phyloP scores from a whole-genome alignment of 495 filamentous ascomycete species.

The Pyronema omphalodes region DNA sequence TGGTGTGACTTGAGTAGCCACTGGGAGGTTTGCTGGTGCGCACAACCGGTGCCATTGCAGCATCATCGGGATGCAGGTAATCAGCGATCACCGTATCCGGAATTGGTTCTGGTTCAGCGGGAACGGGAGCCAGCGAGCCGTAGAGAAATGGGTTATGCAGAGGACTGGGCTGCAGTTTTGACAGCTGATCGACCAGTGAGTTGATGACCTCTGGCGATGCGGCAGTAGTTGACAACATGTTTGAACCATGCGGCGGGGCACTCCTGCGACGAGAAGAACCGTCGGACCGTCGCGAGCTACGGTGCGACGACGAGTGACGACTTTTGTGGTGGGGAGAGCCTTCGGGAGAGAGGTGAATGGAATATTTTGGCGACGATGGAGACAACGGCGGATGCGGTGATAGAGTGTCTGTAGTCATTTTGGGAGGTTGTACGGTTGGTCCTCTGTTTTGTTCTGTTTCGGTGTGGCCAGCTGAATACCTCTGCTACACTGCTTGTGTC shows the following conservation, averaged over 20 bases:
- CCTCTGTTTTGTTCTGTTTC: too few relatives aligned
- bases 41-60: conserved; percentile 65
- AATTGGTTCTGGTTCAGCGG: conserved; percentile 20
- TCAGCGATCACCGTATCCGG: conserved; percentile 24
- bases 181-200: conserved; percentile 78
- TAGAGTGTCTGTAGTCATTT: too few relatives aligned
- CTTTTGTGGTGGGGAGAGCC: neutral
- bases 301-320: neutral
- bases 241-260: neutral
- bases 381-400: too few relatives aligned
- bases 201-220: conserved; percentile 88
- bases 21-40: conserved; percentile 70
- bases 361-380: too few relatives aligned
- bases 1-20: conserved; percentile 48
- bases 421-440: too few relatives aligned
- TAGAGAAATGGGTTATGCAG: conserved; percentile 21
- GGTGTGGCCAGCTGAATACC: too few relatives aligned
- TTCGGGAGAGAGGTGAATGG: neutral
- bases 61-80: conserved; percentile 48
- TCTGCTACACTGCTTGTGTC: too few relatives aligned
- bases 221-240: conserved; percentile 18
- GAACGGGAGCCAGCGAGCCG: conserved; percentile 25
- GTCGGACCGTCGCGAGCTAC: neutral
- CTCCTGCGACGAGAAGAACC: neutral
- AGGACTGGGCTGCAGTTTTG: conserved; percentile 39